Evolutionary conservation across 768 basidiomycete species (phyloP).

Genomic region (Cyathus striatus): DNA sequence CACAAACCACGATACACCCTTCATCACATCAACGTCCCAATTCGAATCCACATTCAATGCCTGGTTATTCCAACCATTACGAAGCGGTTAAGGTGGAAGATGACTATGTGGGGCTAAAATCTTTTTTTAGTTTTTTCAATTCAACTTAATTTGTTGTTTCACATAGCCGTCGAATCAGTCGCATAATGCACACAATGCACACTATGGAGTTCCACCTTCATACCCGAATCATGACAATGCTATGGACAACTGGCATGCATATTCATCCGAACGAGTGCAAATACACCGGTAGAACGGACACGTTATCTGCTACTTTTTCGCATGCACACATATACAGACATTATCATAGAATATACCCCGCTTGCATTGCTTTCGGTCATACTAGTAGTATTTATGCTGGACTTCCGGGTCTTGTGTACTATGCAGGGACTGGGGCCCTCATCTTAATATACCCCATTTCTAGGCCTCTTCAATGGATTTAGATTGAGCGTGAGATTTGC

Average conservation of each 20-base stretch:
- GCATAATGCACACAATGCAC: constrained; percentile 27
- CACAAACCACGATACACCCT: constrained; percentile 50
- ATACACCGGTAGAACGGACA: constrained; percentile 45
- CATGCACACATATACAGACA: background rate
- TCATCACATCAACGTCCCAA: constrained; percentile 43
- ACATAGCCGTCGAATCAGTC: constrained; percentile 10
- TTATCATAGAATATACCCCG: background rate
- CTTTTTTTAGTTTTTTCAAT: constrained; percentile 8
- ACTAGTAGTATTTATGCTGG: background rate
- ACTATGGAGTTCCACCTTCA: constrained; percentile 43
- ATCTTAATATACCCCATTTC: background rate
- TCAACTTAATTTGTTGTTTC: background rate
- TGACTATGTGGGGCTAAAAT: constrained; percentile 52
- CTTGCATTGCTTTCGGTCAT: background rate
- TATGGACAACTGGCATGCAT: constrained; percentile 60
- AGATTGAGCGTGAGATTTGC: constrained; percentile 21
- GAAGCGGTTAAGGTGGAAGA: constrained; percentile 64
- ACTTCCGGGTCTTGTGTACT: background rate
- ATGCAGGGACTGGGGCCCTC: background rate
- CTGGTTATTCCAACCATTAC: constrained; percentile 40
- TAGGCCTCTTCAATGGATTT: constrained; percentile 9
- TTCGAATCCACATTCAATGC: constrained; percentile 31
- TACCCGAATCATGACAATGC: constrained; percentile 42
- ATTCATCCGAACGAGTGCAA: constrained; percentile 61
- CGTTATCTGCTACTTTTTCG: background rate